Base-by-base conservation (phyloP, 1,139 yeast species). In the Yamadazyma dendronema region DNA sequence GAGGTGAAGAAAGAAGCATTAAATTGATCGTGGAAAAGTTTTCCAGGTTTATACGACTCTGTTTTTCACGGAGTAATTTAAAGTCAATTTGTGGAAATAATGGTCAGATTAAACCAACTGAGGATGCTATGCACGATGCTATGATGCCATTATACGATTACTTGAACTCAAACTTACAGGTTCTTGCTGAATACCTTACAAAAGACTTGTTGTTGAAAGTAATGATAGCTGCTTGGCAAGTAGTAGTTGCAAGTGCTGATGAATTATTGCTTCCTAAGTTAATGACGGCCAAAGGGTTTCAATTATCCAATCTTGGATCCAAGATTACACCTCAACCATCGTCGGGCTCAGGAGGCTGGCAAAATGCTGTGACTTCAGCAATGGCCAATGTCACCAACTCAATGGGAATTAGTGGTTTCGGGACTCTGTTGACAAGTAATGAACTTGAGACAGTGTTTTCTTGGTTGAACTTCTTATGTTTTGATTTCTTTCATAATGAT, bases 141-240 rank as follows among this genome's bases (percentile, higher is more conserved):
- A 72, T 88, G 60, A 72, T 75, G 52, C 95, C 95, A 0, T 63
- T 88, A 31, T 86, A 83, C 56, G 83, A 83, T 45, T 85, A 84
- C 52, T 64, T 88, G 52, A 86, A 86, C 50, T 67, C 78, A 39
- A 87, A 84, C 51, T 67, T 88, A 36, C 73, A 73, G 38, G 80
- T 83, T 1, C 62, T 88, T 33, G 90, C 89, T 0, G 67, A 74
- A n/a, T 74, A 67, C 33, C 60, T 88, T 32, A 77, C 88, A 1
- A 68, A 73, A 17, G 79, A 76, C 4, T 60, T 85, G 31, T 62
- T 84, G 19, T 58, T 77, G 42, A 76, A 78, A 48, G 87, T 87
- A 0, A 84, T 88, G 87, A 54, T 84, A 1, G 82, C 81, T 36
- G 80, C 90, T 0, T 88, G 96, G 96, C 68, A 69, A 28, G 79